Evolutionary conservation across 2,329 filamentous ascomycete species (phyloP).

Genomic region (Colletotrichum magnum): DNA sequence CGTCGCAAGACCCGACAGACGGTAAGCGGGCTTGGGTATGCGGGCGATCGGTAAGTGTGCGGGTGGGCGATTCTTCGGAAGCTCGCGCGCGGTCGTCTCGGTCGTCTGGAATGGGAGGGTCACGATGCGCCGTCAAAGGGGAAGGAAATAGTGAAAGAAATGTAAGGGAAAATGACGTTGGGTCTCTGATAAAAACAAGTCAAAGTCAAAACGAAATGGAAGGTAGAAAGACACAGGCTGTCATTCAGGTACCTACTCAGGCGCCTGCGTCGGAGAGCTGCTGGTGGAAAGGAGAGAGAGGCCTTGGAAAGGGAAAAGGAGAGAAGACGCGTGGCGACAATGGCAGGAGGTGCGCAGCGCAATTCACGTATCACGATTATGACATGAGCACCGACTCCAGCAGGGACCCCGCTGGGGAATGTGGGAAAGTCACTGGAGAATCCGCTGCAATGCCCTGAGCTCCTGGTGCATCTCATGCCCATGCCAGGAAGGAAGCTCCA

Average conservation of each 20-base stretch:
- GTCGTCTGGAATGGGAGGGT: conserved; percentile 24
- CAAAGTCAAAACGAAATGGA: not conserved
- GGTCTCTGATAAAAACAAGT: conserved; percentile 2
- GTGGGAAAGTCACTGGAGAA: conserved; percentile 11
- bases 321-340: conserved; percentile 38
- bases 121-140: not conserved
- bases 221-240: not conserved
- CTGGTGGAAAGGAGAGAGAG: not conserved
- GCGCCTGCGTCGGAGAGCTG: conserved; percentile 28
- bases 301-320: conserved; percentile 9
- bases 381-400: conserved; percentile 18
- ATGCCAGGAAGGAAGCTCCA: conserved; percentile 26
- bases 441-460: conserved; percentile 4
- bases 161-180: conserved; percentile 2
- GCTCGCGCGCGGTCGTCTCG: conserved; percentile 29
- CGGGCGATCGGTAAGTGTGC: conserved; percentile 11
- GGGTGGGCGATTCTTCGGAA: conserved; percentile 11
- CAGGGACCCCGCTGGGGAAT: conserved; percentile 10
- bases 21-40: conserved; percentile 29
- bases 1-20: conserved; percentile 17
- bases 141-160: not conserved
- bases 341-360: conserved; percentile 7
- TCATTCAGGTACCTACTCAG: not conserved
- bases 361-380: conserved; percentile 39
- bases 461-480: no score